Evolutionary conservation across 1,284 basidiomycete genomes (phyloP).

Genomic region (Heterobasidion irregulare): DNA sequence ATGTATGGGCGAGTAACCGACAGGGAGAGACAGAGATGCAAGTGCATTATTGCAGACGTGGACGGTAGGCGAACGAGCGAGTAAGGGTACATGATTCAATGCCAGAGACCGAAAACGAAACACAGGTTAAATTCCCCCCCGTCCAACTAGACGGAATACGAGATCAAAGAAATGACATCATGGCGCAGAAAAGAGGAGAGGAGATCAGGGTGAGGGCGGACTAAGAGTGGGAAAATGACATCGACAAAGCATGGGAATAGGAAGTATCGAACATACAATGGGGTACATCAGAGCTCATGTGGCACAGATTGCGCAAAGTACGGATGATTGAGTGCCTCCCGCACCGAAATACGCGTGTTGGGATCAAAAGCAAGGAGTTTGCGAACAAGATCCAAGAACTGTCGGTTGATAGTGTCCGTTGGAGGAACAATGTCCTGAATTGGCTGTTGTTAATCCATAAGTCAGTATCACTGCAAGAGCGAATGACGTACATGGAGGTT

Average conservation of each 20-base stretch:
- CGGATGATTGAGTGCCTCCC: slow-evolving; percentile 80
- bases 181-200: neutral
- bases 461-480: neutral
- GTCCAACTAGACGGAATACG: neutral
- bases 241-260: neutral
- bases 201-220: neutral
- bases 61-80: neutral
- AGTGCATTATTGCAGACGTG: neutral
- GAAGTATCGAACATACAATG: neutral
- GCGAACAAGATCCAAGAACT: slow-evolving; percentile 84
- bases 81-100: neutral
- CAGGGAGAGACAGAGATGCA: neutral
- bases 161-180: neutral
- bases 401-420: slow-evolving; percentile 60
- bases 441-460: neutral
- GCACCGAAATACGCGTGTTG: slow-evolving; percentile 76
- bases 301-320: slow-evolving; percentile 59
- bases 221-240: neutral
- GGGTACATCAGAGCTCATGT: neutral
- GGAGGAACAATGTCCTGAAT: slow-evolving; percentile 78
- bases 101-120: neutral
- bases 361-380: slow-evolving; percentile 91
- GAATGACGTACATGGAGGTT: slow-evolving; percentile 52
- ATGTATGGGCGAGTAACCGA: neutral
- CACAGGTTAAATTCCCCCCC: neutral